phyloP scores from a whole-genome alignment of 2,329 filamentous ascomycete species.

The Pseudocercospora crystallina region DNA sequence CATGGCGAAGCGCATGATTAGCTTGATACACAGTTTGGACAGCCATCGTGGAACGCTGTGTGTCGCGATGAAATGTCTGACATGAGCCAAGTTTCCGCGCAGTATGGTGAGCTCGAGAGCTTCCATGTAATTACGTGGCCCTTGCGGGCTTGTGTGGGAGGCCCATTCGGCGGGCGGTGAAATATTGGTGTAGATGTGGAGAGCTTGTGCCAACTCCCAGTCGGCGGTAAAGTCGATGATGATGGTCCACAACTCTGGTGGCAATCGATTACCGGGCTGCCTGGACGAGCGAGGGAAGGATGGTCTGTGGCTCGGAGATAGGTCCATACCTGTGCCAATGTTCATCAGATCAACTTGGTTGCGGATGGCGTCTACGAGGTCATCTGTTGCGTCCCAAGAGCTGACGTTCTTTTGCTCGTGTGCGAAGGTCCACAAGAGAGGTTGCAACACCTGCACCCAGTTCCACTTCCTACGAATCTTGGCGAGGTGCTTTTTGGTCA shows the following conservation, averaged over 20 bases:
- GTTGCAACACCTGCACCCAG: slow-evolving; percentile 79
- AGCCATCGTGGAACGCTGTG: slow-evolving; percentile 69
- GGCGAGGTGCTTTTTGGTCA: slow-evolving; percentile 82
- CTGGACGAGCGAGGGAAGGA: slow-evolving; percentile 36
- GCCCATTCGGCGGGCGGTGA: slow-evolving; percentile 73
- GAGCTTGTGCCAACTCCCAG: slow-evolving; percentile 83
- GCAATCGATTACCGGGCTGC: slow-evolving; percentile 52
- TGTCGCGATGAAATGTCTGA: slow-evolving; percentile 70
- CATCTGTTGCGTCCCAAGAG: slow-evolving; percentile 62
- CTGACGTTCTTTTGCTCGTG: slow-evolving; percentile 49
- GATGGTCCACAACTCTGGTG: slow-evolving; percentile 85
- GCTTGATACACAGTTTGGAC: slow-evolving; percentile 77
- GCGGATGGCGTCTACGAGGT: slow-evolving; percentile 71
- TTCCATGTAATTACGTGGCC: slow-evolving; percentile 69
- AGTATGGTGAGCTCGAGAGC: slow-evolving; percentile 85
- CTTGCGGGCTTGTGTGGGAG: slow-evolving; percentile 60
- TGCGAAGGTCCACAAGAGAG: slow-evolving; percentile 76
- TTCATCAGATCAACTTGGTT: slow-evolving; percentile 75
- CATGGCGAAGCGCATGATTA: slow-evolving; percentile 89
- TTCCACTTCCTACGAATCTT: slow-evolving; percentile 83
- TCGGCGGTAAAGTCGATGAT: slow-evolving; percentile 82
- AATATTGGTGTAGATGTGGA: slow-evolving; percentile 78
- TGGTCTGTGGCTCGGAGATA: slow-evolving; percentile 33
- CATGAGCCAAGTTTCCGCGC: slow-evolving; percentile 65
- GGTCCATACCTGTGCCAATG: slow-evolving; percentile 68